Conservation (phyloP, 2,329 filamentous ascomycete genomes). For the Cladophialophora exuberans region DNA sequence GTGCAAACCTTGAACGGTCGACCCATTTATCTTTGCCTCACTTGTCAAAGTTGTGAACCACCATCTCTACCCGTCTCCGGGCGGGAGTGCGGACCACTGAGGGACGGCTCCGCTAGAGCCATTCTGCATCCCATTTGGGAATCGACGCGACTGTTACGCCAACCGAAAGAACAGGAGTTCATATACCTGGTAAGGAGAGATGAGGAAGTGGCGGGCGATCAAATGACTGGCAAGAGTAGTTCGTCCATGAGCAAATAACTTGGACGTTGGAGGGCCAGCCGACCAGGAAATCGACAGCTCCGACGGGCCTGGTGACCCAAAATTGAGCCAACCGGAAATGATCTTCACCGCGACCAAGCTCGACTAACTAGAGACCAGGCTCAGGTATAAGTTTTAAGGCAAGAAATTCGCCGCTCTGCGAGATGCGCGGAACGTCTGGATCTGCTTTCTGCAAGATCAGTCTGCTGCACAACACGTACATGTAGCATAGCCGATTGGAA, state of each 20-base stretch:
- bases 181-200: slow-evolving; percentile 1
- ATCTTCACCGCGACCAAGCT: too few species aligned
- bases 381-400: too few species aligned
- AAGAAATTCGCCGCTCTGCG: too few species aligned
- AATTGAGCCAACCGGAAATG: slow-evolving; percentile 2
- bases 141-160: neutral
- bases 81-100: slow-evolving; percentile 2
- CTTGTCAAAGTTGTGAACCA: slow-evolving; percentile 13
- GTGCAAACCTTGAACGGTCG: slow-evolving; percentile 4
- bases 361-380: too few species aligned
- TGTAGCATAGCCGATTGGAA: too few species aligned
- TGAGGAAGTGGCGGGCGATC: neutral
- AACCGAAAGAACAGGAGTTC: neutral
- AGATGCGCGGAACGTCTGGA: too few species aligned
- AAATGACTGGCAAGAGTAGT: neutral
- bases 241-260: neutral
- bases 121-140: neutral
- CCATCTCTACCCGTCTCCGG: neutral
- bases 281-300: neutral
- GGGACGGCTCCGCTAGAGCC: slow-evolving; percentile 6
- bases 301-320: neutral
- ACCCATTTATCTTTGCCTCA: slow-evolving; percentile 15
- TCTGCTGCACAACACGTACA: too few species aligned
- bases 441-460: too few species aligned
- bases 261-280: too few species aligned